Base-by-base conservation (phyloP, 2,329 filamentous ascomycete genomes). In the Tolypocladium guangdongense region DNA sequence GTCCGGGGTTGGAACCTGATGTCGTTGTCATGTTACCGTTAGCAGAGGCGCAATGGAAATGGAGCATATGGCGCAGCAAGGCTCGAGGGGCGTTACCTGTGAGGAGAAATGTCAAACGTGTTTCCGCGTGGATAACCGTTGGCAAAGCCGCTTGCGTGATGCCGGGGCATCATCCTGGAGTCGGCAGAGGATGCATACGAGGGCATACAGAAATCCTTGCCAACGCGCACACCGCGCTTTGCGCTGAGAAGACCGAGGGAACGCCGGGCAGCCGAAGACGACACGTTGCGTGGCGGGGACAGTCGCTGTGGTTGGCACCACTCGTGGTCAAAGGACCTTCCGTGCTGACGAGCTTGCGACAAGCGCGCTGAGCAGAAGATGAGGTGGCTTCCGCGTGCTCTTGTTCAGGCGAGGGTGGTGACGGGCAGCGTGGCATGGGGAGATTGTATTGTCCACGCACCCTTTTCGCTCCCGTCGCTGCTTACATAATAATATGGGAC, bases 51-150 rank as follows among this genome's bases (percentile, higher is more conserved):
- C 24, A n/a, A 33, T 7, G 41, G 22, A 47, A 36, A 27, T 7
- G 27, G 35, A 38, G 35, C 14, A 35, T 2, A 39, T 14, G n/a
- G 20, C 7, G 20, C 20, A 20, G 14, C 8, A 41, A 41, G 36
- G 49, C 20, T 12, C 30, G 38, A 65, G 32, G 22, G 14, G 38
- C 27, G 78, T 65, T 81, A 95, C 87, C 89, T 88, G 70, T 96
- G 90, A 61, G 90, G 88, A 62, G 88, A 90, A 65, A 95, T 91
- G 60, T 90, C 89, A 68, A 95, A 92, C 47, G 86, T 88, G 65
- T 85, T 85, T 56, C 79, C 81, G 59, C 84, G 80, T 58, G 87
- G 86, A 69, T 91, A 91, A 66, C 90, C 91, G 75, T 93, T 95
- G 58, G 86, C 82, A 71, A 87, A 92, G 69, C 85, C 85, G 71